phyloP scores from a whole-genome alignment of 2,329 filamentous ascomycete species.

The Arthroderma uncinatum region DNA sequence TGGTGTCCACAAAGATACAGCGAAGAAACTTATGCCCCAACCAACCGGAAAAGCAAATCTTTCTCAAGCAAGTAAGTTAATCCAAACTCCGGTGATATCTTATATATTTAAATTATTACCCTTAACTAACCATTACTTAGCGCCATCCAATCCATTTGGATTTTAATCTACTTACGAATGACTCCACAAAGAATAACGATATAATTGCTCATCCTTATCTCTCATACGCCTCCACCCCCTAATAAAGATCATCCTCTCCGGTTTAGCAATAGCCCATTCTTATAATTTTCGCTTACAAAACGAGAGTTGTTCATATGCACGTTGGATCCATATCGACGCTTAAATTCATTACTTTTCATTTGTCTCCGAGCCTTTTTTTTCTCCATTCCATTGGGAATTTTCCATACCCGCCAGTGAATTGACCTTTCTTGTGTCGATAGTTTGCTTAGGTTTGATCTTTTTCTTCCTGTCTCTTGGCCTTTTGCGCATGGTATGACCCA shows the following conservation, averaged over 20 bases:
- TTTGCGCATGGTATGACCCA: not conserved
- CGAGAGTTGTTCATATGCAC: not conserved
- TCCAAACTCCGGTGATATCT: not conserved
- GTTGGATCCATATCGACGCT: not conserved
- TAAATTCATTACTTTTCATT: not conserved
- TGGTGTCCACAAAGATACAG: conserved; percentile 57
- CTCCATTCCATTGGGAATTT: not conserved
- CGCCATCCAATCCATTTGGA: conserved; percentile 59
- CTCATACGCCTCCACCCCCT: not conserved
- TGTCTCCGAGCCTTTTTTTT: not conserved
- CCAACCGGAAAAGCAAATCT: conserved; percentile 87
- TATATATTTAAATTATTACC: conserved; percentile 11
- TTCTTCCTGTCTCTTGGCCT: not conserved
- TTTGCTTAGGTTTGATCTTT: not conserved
- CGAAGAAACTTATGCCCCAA: conserved; percentile 72
- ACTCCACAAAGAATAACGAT: conserved; percentile 4
- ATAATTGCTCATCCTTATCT: conserved; percentile 1
- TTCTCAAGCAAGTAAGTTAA: conserved; percentile 81
- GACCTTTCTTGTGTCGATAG: not conserved
- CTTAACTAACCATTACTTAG: conserved; percentile 29
- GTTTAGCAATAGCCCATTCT: not conserved
- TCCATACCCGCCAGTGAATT: not conserved
- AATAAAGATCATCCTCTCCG: not conserved
- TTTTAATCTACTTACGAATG: conserved; percentile 38
- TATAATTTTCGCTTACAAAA: not conserved